Conservation (phyloP, 2,329 filamentous ascomycete genomes). For the Sclerotinia minor region DNA sequence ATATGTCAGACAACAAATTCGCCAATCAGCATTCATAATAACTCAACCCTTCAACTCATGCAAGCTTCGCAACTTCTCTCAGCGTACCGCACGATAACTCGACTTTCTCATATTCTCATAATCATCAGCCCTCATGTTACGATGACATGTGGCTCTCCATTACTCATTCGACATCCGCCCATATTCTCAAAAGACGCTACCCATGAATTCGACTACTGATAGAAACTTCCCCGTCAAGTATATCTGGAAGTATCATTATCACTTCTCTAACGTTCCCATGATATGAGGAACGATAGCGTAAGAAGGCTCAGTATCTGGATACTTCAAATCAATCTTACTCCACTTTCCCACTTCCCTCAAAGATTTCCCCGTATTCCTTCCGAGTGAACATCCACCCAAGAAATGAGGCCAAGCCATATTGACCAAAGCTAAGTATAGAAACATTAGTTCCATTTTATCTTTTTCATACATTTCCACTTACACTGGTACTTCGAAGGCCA, state of each 20-base stretch:
- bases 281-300: conserved; percentile 38
- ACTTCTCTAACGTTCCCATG: conserved; percentile 37
- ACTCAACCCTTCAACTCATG: not conserved
- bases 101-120: not conserved
- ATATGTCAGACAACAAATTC: not conserved
- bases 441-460: conserved; percentile 19
- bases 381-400: conserved; percentile 37
- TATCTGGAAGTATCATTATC: not conserved
- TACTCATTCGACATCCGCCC: not conserved
- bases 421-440: conserved; percentile 30
- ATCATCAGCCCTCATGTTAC: not conserved
- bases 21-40: not conserved
- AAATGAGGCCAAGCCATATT: conserved; percentile 38
- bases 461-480: conserved; percentile 25
- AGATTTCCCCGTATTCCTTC: conserved; percentile 35
- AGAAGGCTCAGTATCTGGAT: conserved; percentile 31
- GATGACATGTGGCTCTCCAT: not conserved
- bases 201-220: not conserved
- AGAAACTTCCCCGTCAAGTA: too few species aligned
- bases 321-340: conserved; percentile 36
- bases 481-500: conserved; percentile 36
- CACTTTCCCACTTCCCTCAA: conserved; percentile 35
- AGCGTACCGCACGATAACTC: too few species aligned
- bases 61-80: not conserved
- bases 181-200: too few species aligned